Base-by-base conservation (phyloP, 2,329 filamentous ascomycete genomes). In the Xylaria digitata region DNA sequence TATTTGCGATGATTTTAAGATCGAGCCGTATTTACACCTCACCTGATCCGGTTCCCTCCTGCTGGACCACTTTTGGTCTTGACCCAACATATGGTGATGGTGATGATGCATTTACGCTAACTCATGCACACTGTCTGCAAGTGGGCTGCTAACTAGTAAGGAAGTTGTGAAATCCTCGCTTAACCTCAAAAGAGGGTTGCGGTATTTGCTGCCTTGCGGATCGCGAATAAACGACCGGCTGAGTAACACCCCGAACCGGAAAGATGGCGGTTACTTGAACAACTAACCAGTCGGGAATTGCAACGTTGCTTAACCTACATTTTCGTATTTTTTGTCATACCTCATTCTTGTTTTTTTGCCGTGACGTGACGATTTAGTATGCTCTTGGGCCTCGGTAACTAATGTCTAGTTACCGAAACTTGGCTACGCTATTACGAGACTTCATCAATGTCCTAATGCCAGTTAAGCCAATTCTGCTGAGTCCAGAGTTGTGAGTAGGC, bases 221-320 rank as follows among this genome's bases (percentile, higher is more conserved):
- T 17, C 19, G 9, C 6, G 6, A 40, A 59, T 17, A 19, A 59
- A 49, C 56, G 32, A 59, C 30, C 17, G 2, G n/a, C 17, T 46
- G 21, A 9, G n/a, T 45, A 13, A 32, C 13, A 15, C 26, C 21
- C 4, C 19, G 37, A 17, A 26, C 32, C 40, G 21, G 19, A 19
- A 34, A 15, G 40, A 15, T n/a, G 34, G 32, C 8, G 15, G 11
- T 23, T 48, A 6, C 37, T 46, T 19, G 23, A 17, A n/a, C 11
- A 17, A 4, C 23, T 23, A 9, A 13, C 23, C 17, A 17, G 6
- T 19, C 54, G 49, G n/a, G 26, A 6, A 54, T 53, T 61, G 50
- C 37, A 58, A 63, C 46, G 54, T 63, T 50, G 17, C 54, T 53
- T 37, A 37, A 8, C n/a, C 43, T 56, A 30, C 21, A 32, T 21